These are phyloP conservation scores for Colletotrichum sp. DNA, from an alignment of 2,329 filamentous ascomycete species.

Conservation along the genomic window DNA sequence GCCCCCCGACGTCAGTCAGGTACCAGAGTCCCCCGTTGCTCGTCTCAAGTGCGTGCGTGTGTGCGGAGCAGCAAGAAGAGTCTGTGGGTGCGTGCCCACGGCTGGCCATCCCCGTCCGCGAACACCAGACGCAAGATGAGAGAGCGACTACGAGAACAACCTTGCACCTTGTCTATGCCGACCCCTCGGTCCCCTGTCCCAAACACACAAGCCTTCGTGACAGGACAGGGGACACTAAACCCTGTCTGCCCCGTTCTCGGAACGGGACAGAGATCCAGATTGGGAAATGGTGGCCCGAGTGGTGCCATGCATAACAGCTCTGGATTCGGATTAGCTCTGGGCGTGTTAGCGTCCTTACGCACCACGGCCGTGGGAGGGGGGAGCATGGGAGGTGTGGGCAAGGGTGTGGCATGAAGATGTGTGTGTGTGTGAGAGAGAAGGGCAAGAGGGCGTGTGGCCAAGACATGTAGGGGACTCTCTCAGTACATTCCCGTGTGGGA, in stretches of 20 bases:
- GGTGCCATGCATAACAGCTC: constrained; percentile 22
- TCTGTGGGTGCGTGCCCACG: constrained; percentile 18
- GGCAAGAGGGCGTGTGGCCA: constrained; percentile 25
- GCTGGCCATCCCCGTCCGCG: constrained; percentile 35
- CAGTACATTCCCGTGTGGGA: constrained; percentile 14
- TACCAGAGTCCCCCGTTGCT: constrained; percentile 33
- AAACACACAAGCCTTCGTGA: constrained; percentile 34
- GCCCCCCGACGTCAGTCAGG: constrained; percentile 28
- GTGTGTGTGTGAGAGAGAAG: constrained; percentile 22
- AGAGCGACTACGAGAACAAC: constrained; percentile 13
- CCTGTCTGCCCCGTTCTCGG: constrained; percentile 25
- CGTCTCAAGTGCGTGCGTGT: constrained; percentile 45
- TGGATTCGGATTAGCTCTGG: constrained; percentile 18
- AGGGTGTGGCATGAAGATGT: neutral
- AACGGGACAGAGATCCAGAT: constrained; percentile 31
- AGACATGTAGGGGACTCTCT: constrained; percentile 18
- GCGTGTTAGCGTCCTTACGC: constrained; percentile 3
- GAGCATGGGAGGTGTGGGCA: neutral
- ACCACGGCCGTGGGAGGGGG: constrained; percentile 17
- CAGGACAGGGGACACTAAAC: constrained; percentile 26
- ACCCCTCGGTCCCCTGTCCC: constrained; percentile 23
- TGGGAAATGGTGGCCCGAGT: constrained; percentile 28
- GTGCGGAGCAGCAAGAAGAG: constrained; percentile 14
- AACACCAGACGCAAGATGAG: constrained; percentile 21
- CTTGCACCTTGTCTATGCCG: neutral